phyloP scores from a whole-genome alignment of 352 stramenopile genomes.

The Globisporangium barbulae region DNA sequence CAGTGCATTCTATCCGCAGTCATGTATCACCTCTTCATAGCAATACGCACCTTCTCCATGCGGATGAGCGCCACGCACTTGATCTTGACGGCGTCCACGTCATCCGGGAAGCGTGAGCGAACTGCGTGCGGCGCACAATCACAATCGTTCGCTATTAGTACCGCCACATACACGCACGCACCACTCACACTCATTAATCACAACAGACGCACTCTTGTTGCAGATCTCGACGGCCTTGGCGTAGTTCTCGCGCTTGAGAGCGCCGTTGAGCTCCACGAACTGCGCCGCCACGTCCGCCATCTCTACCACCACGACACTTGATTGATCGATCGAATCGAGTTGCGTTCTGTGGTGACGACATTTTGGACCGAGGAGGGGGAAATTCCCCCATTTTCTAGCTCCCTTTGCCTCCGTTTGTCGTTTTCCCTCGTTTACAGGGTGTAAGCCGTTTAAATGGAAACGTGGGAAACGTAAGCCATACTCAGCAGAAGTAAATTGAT shows the following conservation, averaged over 20 bases:
- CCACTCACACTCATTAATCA: neutral
- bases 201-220: conserved; percentile 73
- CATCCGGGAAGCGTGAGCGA: conserved; percentile 64
- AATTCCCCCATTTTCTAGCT: too few species aligned
- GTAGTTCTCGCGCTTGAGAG: conserved; percentile 78
- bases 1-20: neutral
- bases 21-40: neutral
- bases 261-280: conserved; percentile 76
- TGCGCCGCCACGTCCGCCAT: conserved; percentile 41
- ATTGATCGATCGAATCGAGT: neutral
- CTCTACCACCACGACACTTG: neutral
- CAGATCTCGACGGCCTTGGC: conserved; percentile 75
- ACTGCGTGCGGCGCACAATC: conserved; percentile 32
- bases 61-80: conserved; percentile 83
- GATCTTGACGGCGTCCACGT: conserved; percentile 74
- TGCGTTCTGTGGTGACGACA: conserved; percentile 2
- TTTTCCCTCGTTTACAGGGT: too few species aligned
- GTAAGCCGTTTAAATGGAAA: too few species aligned
- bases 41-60: conserved; percentile 54
- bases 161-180: neutral
- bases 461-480: too few species aligned
- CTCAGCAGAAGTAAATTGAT: too few species aligned
- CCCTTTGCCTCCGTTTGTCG: too few species aligned
- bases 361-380: conserved; percentile 5
- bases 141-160: conserved; percentile 1